A percentile compares a stretch with the other conserved stretches of the same genome.
These are phyloP conservation scores for Tranzscheliella williamsii DNA, from an alignment of 1,284 basidiomycete species.

Conservation along the genomic window DNA sequence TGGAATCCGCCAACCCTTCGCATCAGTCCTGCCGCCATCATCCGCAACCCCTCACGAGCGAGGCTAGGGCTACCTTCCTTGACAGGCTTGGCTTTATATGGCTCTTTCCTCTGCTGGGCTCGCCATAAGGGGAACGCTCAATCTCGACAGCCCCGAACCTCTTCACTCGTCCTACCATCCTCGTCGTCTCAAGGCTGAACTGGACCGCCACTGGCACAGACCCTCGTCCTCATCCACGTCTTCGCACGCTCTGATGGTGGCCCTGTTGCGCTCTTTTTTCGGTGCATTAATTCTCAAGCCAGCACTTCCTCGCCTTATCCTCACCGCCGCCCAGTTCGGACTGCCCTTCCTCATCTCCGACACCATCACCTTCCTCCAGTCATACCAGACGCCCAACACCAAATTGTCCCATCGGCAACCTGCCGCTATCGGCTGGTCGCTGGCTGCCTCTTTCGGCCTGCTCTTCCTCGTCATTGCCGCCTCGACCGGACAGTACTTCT, in stretches of 20 bases:
- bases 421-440: slow-evolving; percentile 27
- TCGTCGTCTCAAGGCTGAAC: neutral
- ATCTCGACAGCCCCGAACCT: slow-evolving; percentile 2
- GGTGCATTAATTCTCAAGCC: slow-evolving; percentile 11
- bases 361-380: slow-evolving; percentile 33
- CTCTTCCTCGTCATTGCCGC: slow-evolving; percentile 20
- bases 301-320: slow-evolving; percentile 17
- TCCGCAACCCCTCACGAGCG: neutral
- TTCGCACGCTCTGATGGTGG: slow-evolving; percentile 6
- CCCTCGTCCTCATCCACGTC: slow-evolving; percentile 12
- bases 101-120: slow-evolving; percentile 7
- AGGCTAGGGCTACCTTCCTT: slow-evolving; percentile 13
- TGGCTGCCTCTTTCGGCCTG: slow-evolving; percentile 36
- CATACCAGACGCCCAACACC: too few species aligned
- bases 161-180: slow-evolving; percentile 1
- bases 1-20: slow-evolving; percentile 8
- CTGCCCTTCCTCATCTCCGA: slow-evolving; percentile 32
- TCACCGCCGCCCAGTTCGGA: slow-evolving; percentile 10
- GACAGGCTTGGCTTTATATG: slow-evolving; percentile 10
- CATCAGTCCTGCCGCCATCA: neutral
- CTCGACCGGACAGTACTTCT: slow-evolving; percentile 16
- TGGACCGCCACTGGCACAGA: neutral
- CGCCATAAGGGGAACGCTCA: slow-evolving; percentile 6
- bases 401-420: too few species aligned
- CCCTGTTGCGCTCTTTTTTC: slow-evolving; percentile 15